Percentiles rank a stretch among this genome's conserved stretches.
Conservation (phyloP, 345 rosid genomes). For the Salix purpurea region DNA sequence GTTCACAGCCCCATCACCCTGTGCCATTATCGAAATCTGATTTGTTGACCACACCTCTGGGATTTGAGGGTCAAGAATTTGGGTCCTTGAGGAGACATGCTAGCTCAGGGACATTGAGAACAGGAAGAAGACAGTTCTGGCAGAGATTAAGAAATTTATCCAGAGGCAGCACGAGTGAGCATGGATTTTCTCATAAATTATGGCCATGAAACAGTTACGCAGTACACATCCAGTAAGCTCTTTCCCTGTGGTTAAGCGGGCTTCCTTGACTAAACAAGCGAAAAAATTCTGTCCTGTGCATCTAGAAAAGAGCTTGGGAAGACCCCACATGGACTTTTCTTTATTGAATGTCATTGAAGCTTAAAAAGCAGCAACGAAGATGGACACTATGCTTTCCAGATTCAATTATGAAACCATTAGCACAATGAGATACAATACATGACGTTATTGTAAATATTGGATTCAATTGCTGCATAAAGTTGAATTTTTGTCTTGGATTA, state of each 20-base stretch:
- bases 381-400: not conserved
- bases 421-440: not conserved
- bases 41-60: slow-evolving; percentile 14
- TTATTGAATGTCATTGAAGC: not conserved
- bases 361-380: not conserved
- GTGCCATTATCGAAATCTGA: slow-evolving; percentile 30
- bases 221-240: not conserved
- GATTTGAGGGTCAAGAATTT: slow-evolving; percentile 32
- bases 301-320: not conserved
- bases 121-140: slow-evolving; percentile 47
- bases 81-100: slow-evolving; percentile 39
- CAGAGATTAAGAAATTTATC: slow-evolving; percentile 44
- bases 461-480: too few species aligned
- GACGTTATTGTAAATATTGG: not conserved
- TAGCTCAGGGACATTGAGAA: slow-evolving; percentile 41
- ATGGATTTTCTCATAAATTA: slow-evolving; percentile 36
- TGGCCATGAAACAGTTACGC: slow-evolving; percentile 29
- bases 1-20: slow-evolving; percentile 13
- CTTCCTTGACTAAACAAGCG: not conserved
- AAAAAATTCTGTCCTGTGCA: not conserved
- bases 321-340: not conserved
- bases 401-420: not conserved
- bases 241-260: not conserved
- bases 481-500: too few species aligned
- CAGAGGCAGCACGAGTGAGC: slow-evolving; percentile 54